Evolutionary conservation across 495 filamentous ascomycete species (phyloP), one percentile per base, ranked within the genome.

Genomic region (Xylaria castorea): DNA sequence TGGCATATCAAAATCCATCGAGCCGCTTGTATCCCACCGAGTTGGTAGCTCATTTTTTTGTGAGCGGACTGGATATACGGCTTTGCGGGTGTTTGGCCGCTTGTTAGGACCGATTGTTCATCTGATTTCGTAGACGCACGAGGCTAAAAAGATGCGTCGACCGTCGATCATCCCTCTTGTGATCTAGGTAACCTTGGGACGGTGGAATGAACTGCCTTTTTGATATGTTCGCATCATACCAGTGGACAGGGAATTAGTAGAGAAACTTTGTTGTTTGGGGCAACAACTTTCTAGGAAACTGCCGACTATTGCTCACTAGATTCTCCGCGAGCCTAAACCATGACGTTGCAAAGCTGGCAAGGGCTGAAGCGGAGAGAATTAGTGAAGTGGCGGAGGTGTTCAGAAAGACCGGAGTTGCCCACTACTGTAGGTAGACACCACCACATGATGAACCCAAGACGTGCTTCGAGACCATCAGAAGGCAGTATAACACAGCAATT

Each of bases 151-250:
- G 32, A 61, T 64, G 38, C 14, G 18, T 18, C 27, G 36, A 62
- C 20, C 60, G 61, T 44, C 61, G 61, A 64, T 68, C 44, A 57
- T 32, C 50, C 50, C 64, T 53, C 48, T 51, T 30, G 46, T 53
- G 32, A 53, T 67, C 64, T 67, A 67, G 44, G 44, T 36, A 53
- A 51, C 50, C 50, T 11, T 9, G 22, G n/a, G n/a, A 42, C 36
- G 12, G 6, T 44, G 34, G 40, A 68, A 40, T 16, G 22, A 68
- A 32, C 66, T 68, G 50, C 48, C 64, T 57, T 51, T 55, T 68
- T 68, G 7, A 68, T 25, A 57, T 44, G 66, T 30, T 40, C 1
- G 48, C 34, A 68, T 44, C 66, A 68, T 11, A 44, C 22, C 66
- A 44, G 50, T 22, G 50, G 25, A 32, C 32, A 36, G 46, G 46